These are phyloP conservation scores for Besnoitia besnoiti DNA, from an alignment of 169 alveolate genomes.

Conservation along the genomic window DNA sequence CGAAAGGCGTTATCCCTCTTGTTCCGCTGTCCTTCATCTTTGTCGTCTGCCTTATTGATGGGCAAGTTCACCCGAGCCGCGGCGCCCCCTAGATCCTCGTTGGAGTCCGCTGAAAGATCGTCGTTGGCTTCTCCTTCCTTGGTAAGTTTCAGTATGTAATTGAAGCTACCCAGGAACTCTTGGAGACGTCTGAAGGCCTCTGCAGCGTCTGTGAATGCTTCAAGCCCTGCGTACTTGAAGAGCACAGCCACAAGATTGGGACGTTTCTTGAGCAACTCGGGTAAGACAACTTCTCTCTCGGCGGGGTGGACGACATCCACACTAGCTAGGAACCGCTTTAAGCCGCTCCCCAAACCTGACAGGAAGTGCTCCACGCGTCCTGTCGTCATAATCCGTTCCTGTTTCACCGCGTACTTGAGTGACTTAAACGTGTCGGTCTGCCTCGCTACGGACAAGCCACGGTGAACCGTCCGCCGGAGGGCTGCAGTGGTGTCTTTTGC, in stretches of 20 bases:
- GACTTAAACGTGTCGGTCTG: slow-evolving; percentile 16
- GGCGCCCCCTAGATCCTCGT: too few relatives aligned
- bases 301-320: neutral
- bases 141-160: neutral
- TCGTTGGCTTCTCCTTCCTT: neutral
- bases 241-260: neutral
- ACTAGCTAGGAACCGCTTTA: neutral
- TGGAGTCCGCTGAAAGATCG: neutral
- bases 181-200: neutral
- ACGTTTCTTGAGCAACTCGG: neutral
- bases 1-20: neutral
- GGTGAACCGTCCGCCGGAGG: slow-evolving; percentile 9
- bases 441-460: neutral
- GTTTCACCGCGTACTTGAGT: neutral
- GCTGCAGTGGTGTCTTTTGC: slow-evolving; percentile 2
- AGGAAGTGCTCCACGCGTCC: neutral
- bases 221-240: neutral
- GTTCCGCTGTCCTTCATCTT: neutral
- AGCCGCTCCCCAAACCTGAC: neutral
- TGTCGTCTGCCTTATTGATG: too few relatives aligned
- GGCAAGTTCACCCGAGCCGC: too few relatives aligned
- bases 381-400: neutral
- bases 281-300: neutral
- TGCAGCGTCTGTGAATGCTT: neutral
- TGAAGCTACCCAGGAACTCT: neutral